Conservation (phyloP, 305 asterid species). For the Fraxinus xanthoxyloides region DNA sequence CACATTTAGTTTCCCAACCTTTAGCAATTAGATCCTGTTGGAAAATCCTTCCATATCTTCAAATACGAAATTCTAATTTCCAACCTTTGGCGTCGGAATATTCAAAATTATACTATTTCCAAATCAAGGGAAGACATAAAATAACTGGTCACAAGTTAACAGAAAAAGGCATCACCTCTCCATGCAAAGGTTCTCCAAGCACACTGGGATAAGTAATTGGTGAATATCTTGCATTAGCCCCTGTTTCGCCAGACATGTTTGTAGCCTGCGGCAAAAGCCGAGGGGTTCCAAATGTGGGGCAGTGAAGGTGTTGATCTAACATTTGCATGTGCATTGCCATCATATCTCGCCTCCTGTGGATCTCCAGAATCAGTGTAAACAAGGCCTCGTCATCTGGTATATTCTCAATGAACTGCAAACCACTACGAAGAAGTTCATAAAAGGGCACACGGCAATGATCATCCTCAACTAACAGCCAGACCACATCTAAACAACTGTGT, state of each 20-base stretch:
- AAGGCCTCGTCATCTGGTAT: constrained; percentile 96
- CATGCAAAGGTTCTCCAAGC: constrained; percentile 99
- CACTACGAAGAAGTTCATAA: constrained; percentile 90
- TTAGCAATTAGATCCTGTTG: neutral
- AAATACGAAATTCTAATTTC: neutral
- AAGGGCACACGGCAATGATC: constrained; percentile 85
- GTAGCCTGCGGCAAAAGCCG: constrained; percentile 86
- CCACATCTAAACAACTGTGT: constrained; percentile 88
- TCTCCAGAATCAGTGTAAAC: constrained; percentile 89
- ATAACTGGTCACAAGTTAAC: neutral
- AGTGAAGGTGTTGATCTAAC: constrained; percentile 97
- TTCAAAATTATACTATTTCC: neutral
- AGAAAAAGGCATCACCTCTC: constrained; percentile 64
- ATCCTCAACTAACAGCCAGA: constrained; percentile 88
- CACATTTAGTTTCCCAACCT: neutral
- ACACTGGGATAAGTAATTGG: constrained; percentile 97
- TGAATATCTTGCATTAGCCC: constrained; percentile 73
- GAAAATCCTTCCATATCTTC: neutral
- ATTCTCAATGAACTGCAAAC: constrained; percentile 85
- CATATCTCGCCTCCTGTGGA: constrained; percentile 93
- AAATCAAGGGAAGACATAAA: constrained; percentile 3
- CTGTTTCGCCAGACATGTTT: constrained; percentile 77
- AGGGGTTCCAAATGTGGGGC: constrained; percentile 97
- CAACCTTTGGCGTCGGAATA: neutral
- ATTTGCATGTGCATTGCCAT: constrained; percentile 98